Conservation (phyloP, 192 early-diverging fungal genomes). For the Tieghemiomyces parasiticus region DNA sequence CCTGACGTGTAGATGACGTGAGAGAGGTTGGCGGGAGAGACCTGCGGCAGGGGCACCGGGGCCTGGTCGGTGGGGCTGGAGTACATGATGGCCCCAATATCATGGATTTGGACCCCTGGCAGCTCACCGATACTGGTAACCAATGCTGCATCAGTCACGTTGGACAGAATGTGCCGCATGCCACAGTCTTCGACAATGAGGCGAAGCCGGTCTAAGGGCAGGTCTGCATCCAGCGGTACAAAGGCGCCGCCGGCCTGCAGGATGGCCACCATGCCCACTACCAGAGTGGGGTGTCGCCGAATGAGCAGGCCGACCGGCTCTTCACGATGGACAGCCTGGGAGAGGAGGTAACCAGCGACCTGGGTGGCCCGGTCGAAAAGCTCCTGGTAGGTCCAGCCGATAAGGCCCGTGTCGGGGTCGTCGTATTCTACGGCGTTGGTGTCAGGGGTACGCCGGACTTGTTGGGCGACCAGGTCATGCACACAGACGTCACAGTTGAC, state of each 20-base stretch:
- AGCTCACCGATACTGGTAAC: background rate
- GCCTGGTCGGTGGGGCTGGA: no score
- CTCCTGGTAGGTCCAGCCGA: background rate
- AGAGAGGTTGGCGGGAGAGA: background rate
- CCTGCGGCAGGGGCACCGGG: background rate
- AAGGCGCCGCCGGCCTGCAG: background rate
- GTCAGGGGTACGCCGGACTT: background rate
- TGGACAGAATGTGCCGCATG: background rate
- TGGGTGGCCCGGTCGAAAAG: background rate
- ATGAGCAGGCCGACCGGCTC: background rate
- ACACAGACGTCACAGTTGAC: background rate
- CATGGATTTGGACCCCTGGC: background rate
- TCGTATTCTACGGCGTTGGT: background rate
- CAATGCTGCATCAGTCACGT: background rate
- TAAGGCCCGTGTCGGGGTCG: no score
- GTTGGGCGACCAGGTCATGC: background rate
- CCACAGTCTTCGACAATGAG: background rate
- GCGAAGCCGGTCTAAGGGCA: background rate
- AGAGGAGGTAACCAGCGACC: background rate
- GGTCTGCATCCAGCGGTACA: background rate
- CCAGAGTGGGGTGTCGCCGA: background rate
- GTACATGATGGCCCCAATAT: background rate
- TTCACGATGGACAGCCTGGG: background rate
- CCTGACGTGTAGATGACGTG: background rate
- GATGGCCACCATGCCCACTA: background rate